Evolutionary conservation across 1,284 basidiomycete species (phyloP), one percentile per base, ranked within the genome.

Genomic region (Polyporus tsugae): DNA sequence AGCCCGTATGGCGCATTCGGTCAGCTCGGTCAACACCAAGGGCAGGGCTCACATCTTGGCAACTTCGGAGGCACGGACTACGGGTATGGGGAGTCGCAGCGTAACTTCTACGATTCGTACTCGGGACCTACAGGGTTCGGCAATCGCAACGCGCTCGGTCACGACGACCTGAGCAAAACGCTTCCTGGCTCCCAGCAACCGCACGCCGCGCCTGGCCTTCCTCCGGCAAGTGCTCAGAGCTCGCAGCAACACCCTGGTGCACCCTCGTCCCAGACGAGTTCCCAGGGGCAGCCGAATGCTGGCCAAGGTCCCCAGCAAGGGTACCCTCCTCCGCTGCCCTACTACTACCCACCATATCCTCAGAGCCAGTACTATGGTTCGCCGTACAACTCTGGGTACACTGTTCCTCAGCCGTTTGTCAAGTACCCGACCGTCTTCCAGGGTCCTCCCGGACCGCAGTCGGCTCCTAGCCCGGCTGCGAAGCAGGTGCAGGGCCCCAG

Each of bases 101-200:
- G 91, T 89, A 87, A 86, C 71, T 92, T 93, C 79, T 94, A 93
- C 76, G 92, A 93, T 53, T 86, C 87, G 10, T 93, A 93, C 74
- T 70, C 74, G 58, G 80, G 77, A 41, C 90, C 87, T 17, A 81
- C 84, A 44, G 85, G 83, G 33, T 93, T 93, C 70, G 84, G 85
- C 39, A 86, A 84, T 66, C 85, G 92, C 33, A 87, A 84, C 68
- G 83, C 85, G n/a, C 82, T 92, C 5, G 84, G 70, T 10, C 90
- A 93, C 65, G 92, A 93, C 53, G 92, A 93, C 65, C 60, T 46
- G 17, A 83, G 89, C 71, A 94, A 94, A 78, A 85, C 86, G 58
- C 81, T 91, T 35, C 84, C 89, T 19, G 82, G 83, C 13, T 81
- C 84, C 52, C 89, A 90, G 73, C 85, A 82, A 70, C 80, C 84